Evolutionary conservation across 768 basidiomycete genomes (phyloP).

Genomic region (Hortiboletus campestris): DNA sequence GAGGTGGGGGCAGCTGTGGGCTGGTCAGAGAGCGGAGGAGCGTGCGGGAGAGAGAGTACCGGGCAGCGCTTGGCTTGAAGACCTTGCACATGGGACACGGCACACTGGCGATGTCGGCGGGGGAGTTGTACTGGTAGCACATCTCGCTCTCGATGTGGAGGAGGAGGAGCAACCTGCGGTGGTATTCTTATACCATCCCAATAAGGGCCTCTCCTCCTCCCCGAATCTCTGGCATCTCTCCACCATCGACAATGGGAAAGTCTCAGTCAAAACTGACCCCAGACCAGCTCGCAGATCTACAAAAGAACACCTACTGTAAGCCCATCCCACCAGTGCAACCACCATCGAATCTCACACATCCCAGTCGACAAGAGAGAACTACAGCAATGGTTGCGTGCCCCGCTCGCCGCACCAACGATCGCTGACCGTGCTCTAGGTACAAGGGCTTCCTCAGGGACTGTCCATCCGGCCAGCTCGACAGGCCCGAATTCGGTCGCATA

Average conservation of each 20-base stretch:
- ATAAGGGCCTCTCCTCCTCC: constrained; percentile 24
- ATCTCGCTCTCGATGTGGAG: constrained; percentile 38
- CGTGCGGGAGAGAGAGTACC: constrained; percentile 38
- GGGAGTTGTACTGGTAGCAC: constrained; percentile 71
- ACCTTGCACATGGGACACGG: constrained; percentile 86
- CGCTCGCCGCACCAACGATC: constrained; percentile 1
- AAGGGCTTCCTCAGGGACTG: constrained; percentile 99
- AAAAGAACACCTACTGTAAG: constrained; percentile 97
- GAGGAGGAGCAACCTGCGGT: constrained; percentile 13
- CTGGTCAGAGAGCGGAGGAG: constrained; percentile 17
- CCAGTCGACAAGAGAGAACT: constrained; percentile 95
- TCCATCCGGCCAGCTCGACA: constrained; percentile 94
- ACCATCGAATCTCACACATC: constrained; percentile 10
- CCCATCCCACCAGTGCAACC: constrained; percentile 8
- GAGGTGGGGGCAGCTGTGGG: constrained; percentile 69
- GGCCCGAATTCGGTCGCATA: constrained; percentile 92
- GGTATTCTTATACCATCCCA: constrained; percentile 34
- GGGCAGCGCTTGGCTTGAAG: constrained; percentile 58
- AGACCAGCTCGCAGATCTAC: constrained; percentile 91
- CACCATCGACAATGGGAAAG: constrained; percentile 80
- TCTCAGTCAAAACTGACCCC: constrained; percentile 92
- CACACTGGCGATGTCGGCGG: constrained; percentile 60
- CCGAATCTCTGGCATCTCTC: constrained; percentile 16
- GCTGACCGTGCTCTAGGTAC: constrained; percentile 60
- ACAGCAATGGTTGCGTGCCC: constrained; percentile 74